Base-by-base conservation (phyloP, 2,329 filamentous ascomycete species). In the Fusarium tupiense region DNA sequence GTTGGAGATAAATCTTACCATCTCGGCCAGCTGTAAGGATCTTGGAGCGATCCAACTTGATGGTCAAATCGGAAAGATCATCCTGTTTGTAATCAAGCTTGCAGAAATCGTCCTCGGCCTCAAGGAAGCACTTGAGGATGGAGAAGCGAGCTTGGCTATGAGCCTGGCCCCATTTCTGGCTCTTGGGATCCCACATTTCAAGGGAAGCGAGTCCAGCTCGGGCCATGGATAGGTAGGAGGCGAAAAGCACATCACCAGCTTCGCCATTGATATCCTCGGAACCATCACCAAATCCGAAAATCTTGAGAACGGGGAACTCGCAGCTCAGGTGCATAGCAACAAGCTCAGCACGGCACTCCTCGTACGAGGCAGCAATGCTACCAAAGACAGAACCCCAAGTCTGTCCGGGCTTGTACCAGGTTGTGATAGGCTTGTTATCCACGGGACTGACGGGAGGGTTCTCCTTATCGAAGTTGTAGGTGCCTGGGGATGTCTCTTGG, bases 301-400 rank as follows among this genome's bases (percentile, higher is more conserved):
- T 96, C 81, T 95, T 89, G 26, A 98, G 88, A 57, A 97, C 94
- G 17, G 91, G 88, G 80, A 97, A 98, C 79, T 98, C 95, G 83
- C 95, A 97, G 79, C 92, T 91, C 62, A 98, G 87, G 47, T 91
- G 92, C 95, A 98, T 98, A 59, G 95, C 96, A 17, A 98, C 95
- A 78, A 95, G 93, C 82, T 98, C 96, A 9, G 96, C 96, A 63
- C 96, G 91, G 82, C 96, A 98, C 83, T 98, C 96, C 83, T 98
- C 96, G 79, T 98, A 98, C 22, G 92, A 94, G 8, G 93, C 94
- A 43, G 95, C 94, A 73, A 97, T 90, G 69, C 93, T 90, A 33
- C 95, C 95, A 80, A 98, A 98, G 0, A 98, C 94, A 10, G 92
- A 94, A 64, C 94, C 93, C 95, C 95, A 98, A 0, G 96, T 98